Conservation (phyloP, 148 eudicot genomes). For the Salicornia ramosissima region DNA sequence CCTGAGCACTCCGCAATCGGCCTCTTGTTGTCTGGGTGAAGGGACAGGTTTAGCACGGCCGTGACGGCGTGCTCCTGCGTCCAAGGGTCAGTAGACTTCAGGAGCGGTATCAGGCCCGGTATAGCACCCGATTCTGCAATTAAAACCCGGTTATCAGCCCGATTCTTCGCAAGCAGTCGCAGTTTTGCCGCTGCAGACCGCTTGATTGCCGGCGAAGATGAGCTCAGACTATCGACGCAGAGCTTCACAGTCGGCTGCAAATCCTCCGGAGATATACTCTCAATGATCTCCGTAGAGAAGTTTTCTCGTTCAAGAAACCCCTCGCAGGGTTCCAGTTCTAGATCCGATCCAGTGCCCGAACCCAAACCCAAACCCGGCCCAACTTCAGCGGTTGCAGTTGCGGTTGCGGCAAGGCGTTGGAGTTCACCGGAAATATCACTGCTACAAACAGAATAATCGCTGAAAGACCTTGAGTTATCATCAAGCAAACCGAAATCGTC, state of each 20-base stretch:
- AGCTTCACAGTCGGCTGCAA: constrained; percentile 78
- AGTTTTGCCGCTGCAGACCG: constrained; percentile 79
- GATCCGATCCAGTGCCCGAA: constrained; percentile 9
- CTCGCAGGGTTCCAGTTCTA: constrained; percentile 44
- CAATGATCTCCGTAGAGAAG: constrained; percentile 84
- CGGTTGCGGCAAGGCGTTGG: constrained; percentile 62
- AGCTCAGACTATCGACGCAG: constrained; percentile 55
- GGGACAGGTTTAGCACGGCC: constrained; percentile 63
- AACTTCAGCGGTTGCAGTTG: not conserved
- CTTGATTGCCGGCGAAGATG: constrained; percentile 51
- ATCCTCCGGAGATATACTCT: constrained; percentile 79
- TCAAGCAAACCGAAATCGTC: constrained; percentile 31
- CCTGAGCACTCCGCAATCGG: constrained; percentile 40
- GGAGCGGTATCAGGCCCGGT: constrained; percentile 53
- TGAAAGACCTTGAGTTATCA: constrained; percentile 52
- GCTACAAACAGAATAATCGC: constrained; percentile 65
- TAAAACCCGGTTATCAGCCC: constrained; percentile 70
- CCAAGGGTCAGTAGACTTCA: constrained; percentile 60
- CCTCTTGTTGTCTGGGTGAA: constrained; percentile 45
- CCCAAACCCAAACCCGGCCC: constrained; percentile 2
- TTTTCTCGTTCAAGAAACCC: constrained; percentile 65
- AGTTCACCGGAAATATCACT: constrained; percentile 90
- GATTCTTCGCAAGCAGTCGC: constrained; percentile 68
- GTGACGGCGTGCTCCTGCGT: constrained; percentile 88
- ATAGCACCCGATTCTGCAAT: constrained; percentile 84